Evolutionary conservation across 306 rosid genomes (phyloP).

Genomic region (barrel medic (Medicago truncatula)): MtrunA17r5.0-ANR NC_053043.1:19866501-19867000

Average conservation of each 20-base stretch:
- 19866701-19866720: constrained; percentile 87
- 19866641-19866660: constrained; percentile 54
- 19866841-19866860: constrained; percentile 86
- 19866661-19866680: constrained; percentile 48
- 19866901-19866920: constrained; percentile 93
- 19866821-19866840: constrained; percentile 99
- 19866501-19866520: constrained; percentile 14
- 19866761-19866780: constrained; percentile 44
- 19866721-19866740: constrained; percentile 57
- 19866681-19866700: constrained; percentile 77
- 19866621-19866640: constrained; percentile 61
- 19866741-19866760: constrained; percentile 48
- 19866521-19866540: constrained; percentile 24
- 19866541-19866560: constrained; percentile 24
- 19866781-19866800: constrained; percentile 65
- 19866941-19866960: constrained; percentile 87
- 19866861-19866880: constrained; percentile 91
- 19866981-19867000: constrained; percentile 57
- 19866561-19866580: constrained; percentile 8
- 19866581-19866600: constrained; percentile 31
- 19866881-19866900: constrained; percentile 57
- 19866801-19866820: constrained; percentile 78
- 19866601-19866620: constrained; percentile 35
- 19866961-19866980: constrained; percentile 88
- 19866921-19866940: constrained; percentile 98